Evolutionary conservation across 345 rosid genomes (phyloP).

Genomic region (Gossypium longicalyx): DNA sequence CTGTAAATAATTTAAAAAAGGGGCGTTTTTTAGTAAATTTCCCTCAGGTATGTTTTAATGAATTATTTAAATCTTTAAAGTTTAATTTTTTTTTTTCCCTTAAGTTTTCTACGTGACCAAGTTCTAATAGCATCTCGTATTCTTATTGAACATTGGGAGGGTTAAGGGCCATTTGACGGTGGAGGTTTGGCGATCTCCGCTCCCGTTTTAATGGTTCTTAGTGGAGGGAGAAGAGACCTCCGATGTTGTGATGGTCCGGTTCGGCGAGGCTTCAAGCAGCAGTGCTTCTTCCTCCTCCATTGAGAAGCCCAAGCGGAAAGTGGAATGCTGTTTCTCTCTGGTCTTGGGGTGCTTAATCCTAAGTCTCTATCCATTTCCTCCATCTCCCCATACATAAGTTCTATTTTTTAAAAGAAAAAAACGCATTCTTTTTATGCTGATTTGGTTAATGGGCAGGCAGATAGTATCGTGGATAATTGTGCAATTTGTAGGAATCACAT

Average conservation of each 20-base stretch:
- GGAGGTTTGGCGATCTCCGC: no score
- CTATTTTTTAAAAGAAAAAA: not conserved
- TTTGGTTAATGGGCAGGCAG: constrained; percentile 34
- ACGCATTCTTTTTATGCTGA: not conserved
- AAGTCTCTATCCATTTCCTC: constrained; percentile 18
- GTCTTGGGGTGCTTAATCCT: constrained; percentile 72
- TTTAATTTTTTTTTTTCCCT: no score
- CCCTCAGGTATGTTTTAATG: no score
- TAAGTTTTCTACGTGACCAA: no score
- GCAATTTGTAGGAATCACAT: constrained; percentile 95
- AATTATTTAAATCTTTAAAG: no score
- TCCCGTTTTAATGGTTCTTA: no score
- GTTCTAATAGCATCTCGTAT: no score
- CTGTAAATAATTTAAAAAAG: no score
- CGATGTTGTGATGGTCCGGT: constrained; percentile 77
- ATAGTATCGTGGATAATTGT: constrained; percentile 90
- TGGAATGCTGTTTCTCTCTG: constrained; percentile 95
- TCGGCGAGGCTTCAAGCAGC: constrained; percentile 61
- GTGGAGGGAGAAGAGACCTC: constrained; percentile 14
- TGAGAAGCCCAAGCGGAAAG: constrained; percentile 80
- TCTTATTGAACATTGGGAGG: no score
- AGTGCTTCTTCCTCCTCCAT: constrained; percentile 44
- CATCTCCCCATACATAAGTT: no score
- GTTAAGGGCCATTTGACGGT: no score
- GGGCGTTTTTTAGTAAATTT: no score